Base-by-base conservation (phyloP, 441 rosid species). In the Melianthus villosus region DNA sequence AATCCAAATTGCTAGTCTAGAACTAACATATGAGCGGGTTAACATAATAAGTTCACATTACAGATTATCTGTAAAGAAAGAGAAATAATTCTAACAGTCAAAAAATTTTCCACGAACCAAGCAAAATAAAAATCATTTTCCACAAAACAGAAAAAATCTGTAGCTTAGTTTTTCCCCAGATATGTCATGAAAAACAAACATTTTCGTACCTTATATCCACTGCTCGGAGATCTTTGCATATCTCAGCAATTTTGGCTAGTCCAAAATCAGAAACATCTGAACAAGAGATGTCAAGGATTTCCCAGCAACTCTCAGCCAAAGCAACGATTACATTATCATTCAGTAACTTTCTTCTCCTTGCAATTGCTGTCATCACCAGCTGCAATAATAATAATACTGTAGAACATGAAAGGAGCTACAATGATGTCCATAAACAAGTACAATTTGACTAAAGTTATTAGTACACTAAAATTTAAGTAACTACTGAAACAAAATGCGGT, bases 231-330 rank as follows among this genome's bases (percentile, higher is more conserved):
- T 60, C 70, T 42, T 51, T 68, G 73, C 94, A 82, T 4, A 40
- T 53, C 53, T 57, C 59, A 0, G 91, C 72, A 31, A 80, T 65
- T 58, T 62, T 58, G 7, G 51, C 64, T 40, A 87, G 46, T 34
- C 91, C 91, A 38, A 65, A 51, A 64, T 82, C 71, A 3, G 91
- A 48, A 38, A 87, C 70, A 40, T 77, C 69, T 13, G 97, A 82
- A 33, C 86, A 75, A 22, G 93, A 72, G 60, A 87, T 37, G 46
- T 80, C 97, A 58, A 87, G 65, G 57, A 70, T 52, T 53, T 82
- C 74, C 94, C 94, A 77, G 11, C 86, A 79, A 53, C 65, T 53
- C 51, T 87, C 94, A 43, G 80, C 93, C 53, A 82, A 61, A 30
- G 86, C 46, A 38, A 64, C 7, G 36, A 87, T 42, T 40, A 70